These are phyloP conservation scores for Akebia trifoliata DNA, from an alignment of 164 flowering plant genomes.

Conservation along the genomic window DNA sequence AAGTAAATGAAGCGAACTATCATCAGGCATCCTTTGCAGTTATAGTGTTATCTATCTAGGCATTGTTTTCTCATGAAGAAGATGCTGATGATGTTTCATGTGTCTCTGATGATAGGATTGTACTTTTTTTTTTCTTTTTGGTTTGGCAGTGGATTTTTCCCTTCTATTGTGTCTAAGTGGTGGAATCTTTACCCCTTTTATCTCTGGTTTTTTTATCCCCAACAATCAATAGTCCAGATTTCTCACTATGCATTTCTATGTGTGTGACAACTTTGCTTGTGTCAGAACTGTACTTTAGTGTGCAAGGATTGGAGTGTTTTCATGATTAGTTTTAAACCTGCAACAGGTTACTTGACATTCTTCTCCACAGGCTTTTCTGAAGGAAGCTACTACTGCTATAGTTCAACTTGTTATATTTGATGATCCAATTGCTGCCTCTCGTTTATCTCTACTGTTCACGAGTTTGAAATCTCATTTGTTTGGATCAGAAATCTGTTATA, in stretches of 20 bases:
- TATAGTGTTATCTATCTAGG: too few relatives aligned
- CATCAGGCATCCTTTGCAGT: too few relatives aligned
- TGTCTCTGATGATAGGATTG: too few relatives aligned
- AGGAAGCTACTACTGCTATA: slow-evolving; percentile 94
- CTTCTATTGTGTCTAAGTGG: not conserved
- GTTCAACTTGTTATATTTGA: slow-evolving; percentile 83
- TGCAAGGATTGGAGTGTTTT: slow-evolving; percentile 27
- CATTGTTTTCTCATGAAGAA: too few relatives aligned
- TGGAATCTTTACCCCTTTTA: not conserved
- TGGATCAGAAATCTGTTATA: slow-evolving; percentile 87
- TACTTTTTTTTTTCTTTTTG: too few relatives aligned
- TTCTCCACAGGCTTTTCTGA: slow-evolving; percentile 87
- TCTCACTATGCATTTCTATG: too few relatives aligned
- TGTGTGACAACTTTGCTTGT: too few relatives aligned
- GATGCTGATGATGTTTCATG: too few relatives aligned
- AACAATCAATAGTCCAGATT: not conserved
- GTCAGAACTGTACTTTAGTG: too few relatives aligned
- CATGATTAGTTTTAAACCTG: slow-evolving; percentile 59
- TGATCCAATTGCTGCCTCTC: slow-evolving; percentile 82
- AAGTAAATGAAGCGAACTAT: too few relatives aligned
- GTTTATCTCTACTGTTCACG: slow-evolving; percentile 88
- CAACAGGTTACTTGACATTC: slow-evolving; percentile 72
- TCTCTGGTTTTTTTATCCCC: not conserved
- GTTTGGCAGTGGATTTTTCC: too few relatives aligned
- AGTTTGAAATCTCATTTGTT: slow-evolving; percentile 86